Evolutionary conservation across 2,329 filamentous ascomycete species (phyloP), one percentile per base, ranked within the genome.

Genomic region (Aspergillus spinulosporus): DNA sequence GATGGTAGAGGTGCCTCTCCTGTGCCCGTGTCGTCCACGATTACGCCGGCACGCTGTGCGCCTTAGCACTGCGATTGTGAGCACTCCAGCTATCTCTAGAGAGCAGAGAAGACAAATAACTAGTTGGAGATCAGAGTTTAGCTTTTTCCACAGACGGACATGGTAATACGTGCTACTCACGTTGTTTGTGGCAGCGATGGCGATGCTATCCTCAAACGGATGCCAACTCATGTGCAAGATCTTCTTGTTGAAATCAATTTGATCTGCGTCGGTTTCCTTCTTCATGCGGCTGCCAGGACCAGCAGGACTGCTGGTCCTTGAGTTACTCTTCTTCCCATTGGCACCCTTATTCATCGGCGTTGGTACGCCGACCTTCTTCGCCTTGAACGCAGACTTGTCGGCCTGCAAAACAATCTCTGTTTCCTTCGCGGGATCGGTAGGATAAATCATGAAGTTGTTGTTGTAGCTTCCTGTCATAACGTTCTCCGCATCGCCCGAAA

Each of bases 361-460:
- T 40, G 94, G 94, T 49, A 99, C 90, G 60, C 94, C 94, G 63
- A 99, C 93, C 82, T 97, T 99, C 87, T 99, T 99, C 36, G 94
- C 94, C 80, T 99, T 99, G 85, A 99, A 99, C 8, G 94, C 94
- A 55, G 92, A 96, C 80, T 99, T 99, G 74, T 99, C 94, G 39
- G 94, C 94, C 75, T 99, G 94, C 56, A 99, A 80, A 46, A 99
- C 94, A 47, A 99, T 92, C 75, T 99, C 94, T 2, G 93, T 93
- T 72, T 99, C 94, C 78, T 95, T 95, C 64, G 93, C 90, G 5
- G 92, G 90, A 68, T 97, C 93, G 28, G 92, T 94, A 3, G 94
- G 94, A 74, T 97, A 99, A 71, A 99, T 99, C 94, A 99, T 99
- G 82, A 99, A 97, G 80, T 99, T 99, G 80, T 99, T 99, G 83